These are phyloP conservation scores for Rhodamnia rubescens DNA, from an alignment of 345 rosid species.

Conservation along the genomic window DNA sequence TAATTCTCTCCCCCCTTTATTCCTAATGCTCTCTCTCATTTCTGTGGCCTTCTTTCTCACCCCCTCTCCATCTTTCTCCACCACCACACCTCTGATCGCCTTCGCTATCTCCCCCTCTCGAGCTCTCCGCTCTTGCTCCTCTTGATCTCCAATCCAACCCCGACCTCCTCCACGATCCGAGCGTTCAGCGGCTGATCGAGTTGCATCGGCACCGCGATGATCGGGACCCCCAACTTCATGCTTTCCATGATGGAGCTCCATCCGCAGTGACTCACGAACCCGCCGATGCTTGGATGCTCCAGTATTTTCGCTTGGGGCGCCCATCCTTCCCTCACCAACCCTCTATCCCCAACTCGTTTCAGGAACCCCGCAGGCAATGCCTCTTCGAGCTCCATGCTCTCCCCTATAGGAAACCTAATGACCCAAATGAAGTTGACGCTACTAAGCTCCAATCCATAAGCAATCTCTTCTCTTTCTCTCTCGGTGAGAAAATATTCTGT, in stretches of 20 bases:
- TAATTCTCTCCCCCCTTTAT: background rate
- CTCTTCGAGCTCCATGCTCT: background rate
- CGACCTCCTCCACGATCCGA: background rate
- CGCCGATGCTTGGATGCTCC: slow-evolving; percentile 9
- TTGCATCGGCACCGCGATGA: slow-evolving; percentile 18
- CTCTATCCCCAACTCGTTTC: slow-evolving; percentile 12
- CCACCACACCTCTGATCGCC: slow-evolving; percentile 5
- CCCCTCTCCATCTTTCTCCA: background rate
- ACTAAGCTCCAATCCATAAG: slow-evolving; percentile 21
- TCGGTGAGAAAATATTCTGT: slow-evolving; percentile 19
- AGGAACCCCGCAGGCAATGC: slow-evolving; percentile 20
- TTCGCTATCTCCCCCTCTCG: slow-evolving; percentile 9
- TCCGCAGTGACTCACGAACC: slow-evolving; percentile 26
- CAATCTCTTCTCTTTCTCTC: slow-evolving; percentile 22
- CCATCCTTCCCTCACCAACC: slow-evolving; percentile 18
- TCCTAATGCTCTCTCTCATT: background rate
- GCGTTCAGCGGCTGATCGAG: slow-evolving; percentile 15
- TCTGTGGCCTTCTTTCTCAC: slow-evolving; percentile 1
- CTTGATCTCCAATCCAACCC: slow-evolving; percentile 7
- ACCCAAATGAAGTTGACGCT: slow-evolving; percentile 23
- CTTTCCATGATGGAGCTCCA: slow-evolving; percentile 24
- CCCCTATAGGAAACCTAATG: slow-evolving; percentile 14
- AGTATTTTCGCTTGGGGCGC: slow-evolving; percentile 15
- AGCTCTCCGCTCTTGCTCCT: background rate
- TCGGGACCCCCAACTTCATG: slow-evolving; percentile 16